Conservation (phyloP, 768 basidiomycete species). For the Imleria badia region DNA sequence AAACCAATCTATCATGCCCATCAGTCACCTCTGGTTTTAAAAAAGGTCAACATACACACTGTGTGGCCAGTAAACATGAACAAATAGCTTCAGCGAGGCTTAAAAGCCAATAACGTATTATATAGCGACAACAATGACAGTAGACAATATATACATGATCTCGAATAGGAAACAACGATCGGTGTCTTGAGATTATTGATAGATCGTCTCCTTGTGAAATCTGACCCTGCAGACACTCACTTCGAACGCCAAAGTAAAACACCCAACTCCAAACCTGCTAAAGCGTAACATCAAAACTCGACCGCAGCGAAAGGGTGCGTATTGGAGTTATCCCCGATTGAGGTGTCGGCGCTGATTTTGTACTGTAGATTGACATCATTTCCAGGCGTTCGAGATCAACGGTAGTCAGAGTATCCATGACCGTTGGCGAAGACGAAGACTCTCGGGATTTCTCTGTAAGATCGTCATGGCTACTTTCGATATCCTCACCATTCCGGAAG, state of each 20-base stretch:
- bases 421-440: neutral
- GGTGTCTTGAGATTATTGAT: too few species aligned
- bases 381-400: conserved; percentile 8
- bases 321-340: neutral
- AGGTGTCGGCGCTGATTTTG: conserved; percentile 1
- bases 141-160: too few species aligned
- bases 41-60: too few species aligned
- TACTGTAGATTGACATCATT: neutral
- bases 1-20: too few species aligned
- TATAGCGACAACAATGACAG: too few species aligned
- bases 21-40: too few species aligned
- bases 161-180: too few species aligned
- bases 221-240: too few species aligned
- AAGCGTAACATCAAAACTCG: neutral
- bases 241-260: neutral
- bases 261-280: neutral
- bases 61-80: too few species aligned
- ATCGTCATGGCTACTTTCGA: neutral
- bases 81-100: too few species aligned
- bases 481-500: conserved; percentile 4
- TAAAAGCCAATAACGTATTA: too few species aligned
- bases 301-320: neutral
- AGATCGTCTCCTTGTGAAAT: too few species aligned
- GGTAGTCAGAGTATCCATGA: conserved; percentile 6
- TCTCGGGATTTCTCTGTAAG: neutral